Base-by-base conservation (phyloP, 2,329 filamentous ascomycete genomes). In the Niveomyces coronatus region DNA sequence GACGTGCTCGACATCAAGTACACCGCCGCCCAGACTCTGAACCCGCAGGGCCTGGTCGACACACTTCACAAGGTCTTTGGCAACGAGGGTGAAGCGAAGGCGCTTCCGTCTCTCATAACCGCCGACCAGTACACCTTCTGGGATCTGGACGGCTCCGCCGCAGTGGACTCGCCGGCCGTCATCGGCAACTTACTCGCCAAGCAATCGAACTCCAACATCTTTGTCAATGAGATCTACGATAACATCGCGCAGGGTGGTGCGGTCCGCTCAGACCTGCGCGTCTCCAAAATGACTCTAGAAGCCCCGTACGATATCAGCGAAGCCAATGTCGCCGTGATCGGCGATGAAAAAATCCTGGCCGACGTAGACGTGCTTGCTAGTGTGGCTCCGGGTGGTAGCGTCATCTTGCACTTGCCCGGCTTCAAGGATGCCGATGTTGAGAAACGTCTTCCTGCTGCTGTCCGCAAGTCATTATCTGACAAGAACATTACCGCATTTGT, bases 91-190 rank as follows among this genome's bases (percentile, higher is more conserved):
- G 59, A 63, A 34, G 54, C 60, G 17, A 62, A 62, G 40, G 51
- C 58, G 40, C 55, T 55, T 44, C 58, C 49, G 41, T 67, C 45
- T n/a, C 57, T 68, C 32, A 59, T 79, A 39, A 67, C 76, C 47
- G 76, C 79, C 15, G 74, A 85, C 58, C 84, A 96, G 61, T 96
- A 91, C 65, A 81, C 80, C 10, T 95, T 98, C 72, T 96, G 88
- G 87, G 85, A 95, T 49, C 57, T 84, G 28, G 89, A 94, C 53
- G 74, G 79, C 57, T 87, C 87, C 19, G 62, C 68, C 2, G 73
- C 81, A 36, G 69, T 71, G 36, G 67, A 68, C 42, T 79, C 85
- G 1, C 80, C 86, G 9, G 62, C 73, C 16, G 73, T 67, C 26
- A 55, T 80, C 19, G 70, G 71, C 45, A 67, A 62, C 41, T 54